Percentiles rank a stretch among this genome's conserved stretches.
Conservation (phyloP, 73 alveolate genomes). For the Paramecium sonneborni region DNA sequence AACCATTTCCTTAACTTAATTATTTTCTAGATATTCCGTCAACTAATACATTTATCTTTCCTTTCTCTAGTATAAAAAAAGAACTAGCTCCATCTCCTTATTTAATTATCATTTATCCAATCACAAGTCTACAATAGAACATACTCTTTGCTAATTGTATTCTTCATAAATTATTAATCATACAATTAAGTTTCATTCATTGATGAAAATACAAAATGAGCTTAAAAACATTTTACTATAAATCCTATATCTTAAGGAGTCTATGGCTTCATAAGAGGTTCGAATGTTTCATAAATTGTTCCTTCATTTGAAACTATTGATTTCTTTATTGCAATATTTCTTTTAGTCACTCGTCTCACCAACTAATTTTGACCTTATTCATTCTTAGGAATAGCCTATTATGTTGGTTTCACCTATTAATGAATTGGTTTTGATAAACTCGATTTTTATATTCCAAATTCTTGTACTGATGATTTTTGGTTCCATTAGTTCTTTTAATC, state of each 20-base stretch:
- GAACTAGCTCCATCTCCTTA: constrained; percentile 62
- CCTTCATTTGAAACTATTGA: constrained; percentile 2
- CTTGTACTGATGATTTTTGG: constrained; percentile 41
- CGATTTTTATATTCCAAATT: neutral
- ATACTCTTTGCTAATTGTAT: constrained; percentile 54
- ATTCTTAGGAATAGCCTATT: neutral
- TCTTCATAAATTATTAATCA: neutral
- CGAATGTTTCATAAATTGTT: constrained; percentile 4
- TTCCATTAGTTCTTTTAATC: constrained; percentile 24
- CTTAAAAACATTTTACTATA: constrained; percentile 4
- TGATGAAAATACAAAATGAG: constrained; percentile 24
- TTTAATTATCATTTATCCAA: constrained; percentile 51
- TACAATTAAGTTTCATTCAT: constrained; percentile 52
- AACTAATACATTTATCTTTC: constrained; percentile 62
- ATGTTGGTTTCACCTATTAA: neutral
- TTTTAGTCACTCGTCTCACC: neutral
- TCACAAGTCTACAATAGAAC: constrained; percentile 60
- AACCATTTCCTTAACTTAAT: constrained; percentile 59
- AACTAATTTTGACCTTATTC: neutral
- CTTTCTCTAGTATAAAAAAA: constrained; percentile 62
- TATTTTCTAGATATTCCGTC: constrained; percentile 54
- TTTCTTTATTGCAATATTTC: constrained; percentile 30
- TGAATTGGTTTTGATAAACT: neutral
- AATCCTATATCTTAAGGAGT: neutral
- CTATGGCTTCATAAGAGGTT: neutral